phyloP scores from a whole-genome alignment of 1,284 basidiomycete species.

The Lentinus polychrous region DNA sequence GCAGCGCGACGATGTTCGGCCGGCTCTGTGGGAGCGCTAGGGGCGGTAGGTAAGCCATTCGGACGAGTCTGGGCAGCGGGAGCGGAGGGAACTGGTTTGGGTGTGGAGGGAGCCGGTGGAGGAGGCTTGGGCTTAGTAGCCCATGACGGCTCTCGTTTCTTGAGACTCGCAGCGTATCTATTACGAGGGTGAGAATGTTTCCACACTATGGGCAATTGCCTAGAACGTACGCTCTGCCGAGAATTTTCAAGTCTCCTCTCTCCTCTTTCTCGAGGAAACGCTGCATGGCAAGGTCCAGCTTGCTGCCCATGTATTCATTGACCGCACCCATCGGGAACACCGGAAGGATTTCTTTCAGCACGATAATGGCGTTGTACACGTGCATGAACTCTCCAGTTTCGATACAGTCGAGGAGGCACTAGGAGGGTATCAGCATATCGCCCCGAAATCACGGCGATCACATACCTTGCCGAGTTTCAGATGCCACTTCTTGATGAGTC shows the following conservation, averaged over 20 bases:
- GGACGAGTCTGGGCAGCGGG: conserved; percentile 29
- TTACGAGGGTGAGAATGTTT: not conserved
- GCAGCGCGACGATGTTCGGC: conserved; percentile 25
- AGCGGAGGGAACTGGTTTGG: conserved; percentile 27
- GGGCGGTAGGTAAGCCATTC: conserved; percentile 27
- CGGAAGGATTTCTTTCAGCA: conserved; percentile 83
- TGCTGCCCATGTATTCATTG: conserved; percentile 42
- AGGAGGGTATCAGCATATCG: conserved; percentile 5
- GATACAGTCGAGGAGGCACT: conserved; percentile 61
- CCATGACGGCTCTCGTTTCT: conserved; percentile 31
- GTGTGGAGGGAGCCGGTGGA: conserved; percentile 25
- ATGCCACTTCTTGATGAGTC: conserved; percentile 79
- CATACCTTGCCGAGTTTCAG: conserved; percentile 59
- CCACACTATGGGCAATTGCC: not conserved
- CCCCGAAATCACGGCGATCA: conserved; percentile 3
- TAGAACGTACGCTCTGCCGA: conserved; percentile 69
- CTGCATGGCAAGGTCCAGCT: conserved; percentile 61
- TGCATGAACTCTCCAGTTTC: conserved; percentile 87
- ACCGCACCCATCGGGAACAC: conserved; percentile 76
- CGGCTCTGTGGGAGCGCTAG: conserved; percentile 27
- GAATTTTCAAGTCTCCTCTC: conserved; percentile 76
- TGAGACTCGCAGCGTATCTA: conserved; percentile 66
- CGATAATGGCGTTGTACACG: conserved; percentile 87
- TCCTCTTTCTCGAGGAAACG: conserved; percentile 68
- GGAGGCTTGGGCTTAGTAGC: conserved; percentile 22